A percentile compares a stretch with the other conserved stretches of the same genome.
These are phyloP conservation scores for Sistotremastrum suecicum DNA, from an alignment of 768 basidiomycete genomes.

Conservation along the genomic window DNA sequence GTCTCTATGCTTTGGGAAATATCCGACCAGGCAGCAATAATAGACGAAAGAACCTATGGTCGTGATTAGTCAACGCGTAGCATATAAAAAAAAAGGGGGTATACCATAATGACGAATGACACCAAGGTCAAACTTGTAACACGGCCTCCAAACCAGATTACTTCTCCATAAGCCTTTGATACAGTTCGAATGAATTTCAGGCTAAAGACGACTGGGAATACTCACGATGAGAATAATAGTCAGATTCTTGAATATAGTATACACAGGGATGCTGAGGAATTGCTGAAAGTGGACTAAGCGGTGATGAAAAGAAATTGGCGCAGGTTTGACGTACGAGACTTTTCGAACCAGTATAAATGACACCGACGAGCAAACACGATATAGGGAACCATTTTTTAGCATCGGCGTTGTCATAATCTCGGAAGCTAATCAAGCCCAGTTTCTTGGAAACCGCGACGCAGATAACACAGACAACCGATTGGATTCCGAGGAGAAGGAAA, in stretches of 20 bases:
- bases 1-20: conserved; percentile 31
- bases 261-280: conserved; percentile 92
- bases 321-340: conserved; percentile 46
- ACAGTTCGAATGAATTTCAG: conserved; percentile 1
- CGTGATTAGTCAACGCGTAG: background rate
- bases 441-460: conserved; percentile 68
- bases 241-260: conserved; percentile 98
- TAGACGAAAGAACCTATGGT: conserved; percentile 70
- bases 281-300: conserved; percentile 38
- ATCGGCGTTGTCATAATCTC: conserved; percentile 68
- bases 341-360: conserved; percentile 98
- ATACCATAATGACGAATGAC: conserved; percentile 86
- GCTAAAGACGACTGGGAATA: conserved; percentile 6
- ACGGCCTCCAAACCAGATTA: conserved; percentile 87
- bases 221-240: conserved; percentile 97
- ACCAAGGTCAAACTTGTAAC: conserved; percentile 80
- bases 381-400: conserved; percentile 93
- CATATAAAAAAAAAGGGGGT: conserved; percentile 8
- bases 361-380: conserved; percentile 78
- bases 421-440: conserved; percentile 67
- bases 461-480: conserved; percentile 73
- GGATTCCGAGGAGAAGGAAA: conserved; percentile 83
- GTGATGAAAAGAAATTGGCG: background rate
- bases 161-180: conserved; percentile 85
- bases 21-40: conserved; percentile 96